Evolutionary conservation across 352 stramenopile species (phyloP), one percentile per base, ranked within the genome.

Genomic region (Phytophthora megakarya): DNA sequence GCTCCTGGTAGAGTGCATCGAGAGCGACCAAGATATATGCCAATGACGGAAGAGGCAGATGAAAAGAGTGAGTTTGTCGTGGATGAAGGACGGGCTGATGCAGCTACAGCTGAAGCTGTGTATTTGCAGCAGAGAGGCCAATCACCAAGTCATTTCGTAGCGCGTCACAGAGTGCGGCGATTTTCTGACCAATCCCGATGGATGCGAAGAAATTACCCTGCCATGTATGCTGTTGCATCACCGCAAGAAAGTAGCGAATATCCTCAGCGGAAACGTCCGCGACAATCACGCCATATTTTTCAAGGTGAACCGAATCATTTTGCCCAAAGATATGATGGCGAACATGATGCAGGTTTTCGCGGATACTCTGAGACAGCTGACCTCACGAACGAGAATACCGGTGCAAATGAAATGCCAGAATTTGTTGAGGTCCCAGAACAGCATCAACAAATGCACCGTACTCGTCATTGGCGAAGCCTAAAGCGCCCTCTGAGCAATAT

Each of bases 51-150:
- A 12, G 61, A 72, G 13, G 30, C 43, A 7, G 57, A 76, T 35
- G 70, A 78, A n/a, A 78, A 65, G 58, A 66, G n/a, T 4, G 53
- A 71, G 1, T 71, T 77, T 53, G 45, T 45, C 13, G 11, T 28
- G 19, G n/a, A 7, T 26, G 44, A 52, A 23, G 52, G 54, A 10
- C 3, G 30, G 8, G 38, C 21, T 18, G 56, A 59, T 22, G n/a
- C 47, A 35, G 26, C 21, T 43, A 21, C 4, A 18, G 5, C 42
- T 3, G 54, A 71, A 21, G 47, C 37, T 16, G 18, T 44, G 22
- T 77, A 68, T 50, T 10, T 37, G 18, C 56, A 49, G 12, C 49
- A 54, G 13, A 51, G 45, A 45, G 39, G 25, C 6, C 60, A 67
- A 21, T 52, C 50, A 6, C 35, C 45, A 5, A 37, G 18, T 11